A percentile compares a stretch with the other conserved stretches of the same genome.
phyloP scores from a whole-genome alignment of 129 eudicot genomes.

The Rutidosis leptorrhynchoides region DNA sequence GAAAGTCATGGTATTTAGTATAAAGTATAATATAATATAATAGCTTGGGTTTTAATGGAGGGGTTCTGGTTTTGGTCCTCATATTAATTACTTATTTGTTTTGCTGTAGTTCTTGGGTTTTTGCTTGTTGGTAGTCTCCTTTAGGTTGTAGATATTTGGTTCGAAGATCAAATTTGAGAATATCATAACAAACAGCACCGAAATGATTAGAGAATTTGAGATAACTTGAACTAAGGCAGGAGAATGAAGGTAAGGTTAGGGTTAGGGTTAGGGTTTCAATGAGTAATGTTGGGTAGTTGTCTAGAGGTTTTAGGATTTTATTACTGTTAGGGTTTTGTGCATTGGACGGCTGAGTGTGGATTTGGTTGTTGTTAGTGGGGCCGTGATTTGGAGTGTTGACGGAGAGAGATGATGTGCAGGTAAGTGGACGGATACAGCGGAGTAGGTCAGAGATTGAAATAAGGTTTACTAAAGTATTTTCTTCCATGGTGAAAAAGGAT shows the following conservation, averaged over 20 bases:
- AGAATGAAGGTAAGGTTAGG: constrained; percentile 37
- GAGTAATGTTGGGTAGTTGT: constrained; percentile 37
- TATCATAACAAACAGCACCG: constrained; percentile 55
- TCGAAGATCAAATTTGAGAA: constrained; percentile 45
- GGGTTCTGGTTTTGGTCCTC: too few species aligned
- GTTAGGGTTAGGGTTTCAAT: constrained; percentile 65
- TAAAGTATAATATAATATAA: too few species aligned
- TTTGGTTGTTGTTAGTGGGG: constrained; percentile 5
- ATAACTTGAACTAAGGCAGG: constrained; percentile 31
- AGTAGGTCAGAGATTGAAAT: constrained; percentile 53
- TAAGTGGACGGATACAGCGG: constrained; percentile 44
- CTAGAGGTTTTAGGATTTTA: constrained; percentile 51
- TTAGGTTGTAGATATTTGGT: too few species aligned
- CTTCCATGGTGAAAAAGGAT: constrained; percentile 36
- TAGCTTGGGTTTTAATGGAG: too few species aligned
- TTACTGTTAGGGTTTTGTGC: constrained; percentile 36
- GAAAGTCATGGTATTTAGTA: too few species aligned
- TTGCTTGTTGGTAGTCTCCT: too few species aligned
- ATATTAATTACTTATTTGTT: too few species aligned
- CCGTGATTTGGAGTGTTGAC: constrained; percentile 19
- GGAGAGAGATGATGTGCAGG: constrained; percentile 52
- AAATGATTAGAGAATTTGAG: constrained; percentile 58
- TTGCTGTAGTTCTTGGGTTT: too few species aligned
- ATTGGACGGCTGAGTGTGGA: neutral
- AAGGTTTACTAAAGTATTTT: constrained; percentile 12